Evolutionary conservation across 352 stramenopile species (phyloP).

Genomic region (Phytophthora gonapodyides): DNA sequence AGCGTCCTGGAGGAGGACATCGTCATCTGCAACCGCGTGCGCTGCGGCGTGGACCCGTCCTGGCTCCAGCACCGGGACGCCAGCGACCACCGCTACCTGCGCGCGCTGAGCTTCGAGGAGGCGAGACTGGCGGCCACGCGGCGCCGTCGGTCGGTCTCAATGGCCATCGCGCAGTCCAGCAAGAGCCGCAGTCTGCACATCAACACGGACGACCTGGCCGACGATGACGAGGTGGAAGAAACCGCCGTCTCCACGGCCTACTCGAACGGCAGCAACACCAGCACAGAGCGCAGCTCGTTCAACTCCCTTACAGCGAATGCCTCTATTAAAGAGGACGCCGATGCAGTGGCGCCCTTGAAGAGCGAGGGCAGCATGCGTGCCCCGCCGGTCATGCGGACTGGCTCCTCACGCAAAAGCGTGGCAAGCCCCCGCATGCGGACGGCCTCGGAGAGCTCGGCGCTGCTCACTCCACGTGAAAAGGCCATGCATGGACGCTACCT

Average conservation of each 20-base stretch:
- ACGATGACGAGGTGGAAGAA: conserved; percentile 9
- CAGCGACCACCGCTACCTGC: conserved; percentile 47
- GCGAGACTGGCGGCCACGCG: conserved; percentile 47
- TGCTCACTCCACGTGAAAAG: conserved; percentile 61
- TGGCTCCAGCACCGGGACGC: conserved; percentile 49
- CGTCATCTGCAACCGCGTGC: conserved; percentile 74
- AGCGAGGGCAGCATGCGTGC: conserved; percentile 7
- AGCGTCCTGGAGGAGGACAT: conserved; percentile 68
- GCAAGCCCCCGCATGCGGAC: conserved; percentile 23
- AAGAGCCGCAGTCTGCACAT: conserved; percentile 27
- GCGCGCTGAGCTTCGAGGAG: conserved; percentile 60
- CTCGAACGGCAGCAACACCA: conserved; percentile 24
- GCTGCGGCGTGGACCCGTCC: conserved; percentile 53
- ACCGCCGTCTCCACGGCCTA: not conserved
- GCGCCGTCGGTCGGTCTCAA: conserved; percentile 34
- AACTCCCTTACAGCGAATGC: conserved; percentile 18
- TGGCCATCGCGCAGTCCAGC: conserved; percentile 18
- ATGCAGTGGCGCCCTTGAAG: conserved; percentile 15
- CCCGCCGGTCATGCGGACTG: conserved; percentile 10
- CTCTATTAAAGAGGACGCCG: conserved; percentile 16
- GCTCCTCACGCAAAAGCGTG: conserved; percentile 18
- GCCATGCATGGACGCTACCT: conserved; percentile 74
- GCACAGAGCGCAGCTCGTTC: conserved; percentile 26
- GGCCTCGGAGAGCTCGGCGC: conserved; percentile 39
- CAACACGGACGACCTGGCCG: conserved; percentile 12